Conservation (phyloP, 2,329 filamentous ascomycete species). For the Nemania sp. region DNA sequence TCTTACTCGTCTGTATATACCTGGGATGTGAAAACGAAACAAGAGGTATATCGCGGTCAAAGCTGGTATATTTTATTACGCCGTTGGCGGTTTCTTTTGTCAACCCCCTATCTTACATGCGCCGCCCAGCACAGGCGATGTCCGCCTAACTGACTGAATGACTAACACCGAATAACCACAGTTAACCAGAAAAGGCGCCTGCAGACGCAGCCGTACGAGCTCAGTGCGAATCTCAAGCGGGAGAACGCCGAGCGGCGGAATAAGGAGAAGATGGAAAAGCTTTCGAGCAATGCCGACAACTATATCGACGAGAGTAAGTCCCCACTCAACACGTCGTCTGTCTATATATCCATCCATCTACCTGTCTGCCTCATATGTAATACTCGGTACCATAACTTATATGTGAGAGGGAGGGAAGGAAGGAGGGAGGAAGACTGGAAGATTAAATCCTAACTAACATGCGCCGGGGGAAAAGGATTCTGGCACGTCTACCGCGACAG, state of each 20-base stretch:
- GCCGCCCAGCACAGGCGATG: no score
- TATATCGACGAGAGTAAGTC: constrained; percentile 19
- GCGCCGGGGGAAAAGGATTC: background rate
- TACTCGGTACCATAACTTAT: no score
- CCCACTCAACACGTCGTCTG: background rate
- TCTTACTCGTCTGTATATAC: no score
- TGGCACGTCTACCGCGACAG: constrained; percentile 65
- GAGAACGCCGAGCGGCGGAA: constrained; percentile 42
- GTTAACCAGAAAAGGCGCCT: constrained; percentile 36
- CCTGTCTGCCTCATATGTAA: no score
- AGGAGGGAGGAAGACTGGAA: background rate
- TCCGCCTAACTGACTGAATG: no score
- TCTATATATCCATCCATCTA: no score
- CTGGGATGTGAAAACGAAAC: no score
- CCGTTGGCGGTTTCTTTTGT: no score
- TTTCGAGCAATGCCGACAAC: background rate
- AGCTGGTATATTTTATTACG: no score
- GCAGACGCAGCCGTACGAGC: constrained; percentile 49
- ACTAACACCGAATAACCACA: background rate
- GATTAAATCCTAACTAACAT: constrained; percentile 1
- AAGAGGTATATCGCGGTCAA: no score
- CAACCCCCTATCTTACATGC: no score
- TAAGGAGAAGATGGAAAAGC: background rate
- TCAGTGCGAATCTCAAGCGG: constrained; percentile 35
- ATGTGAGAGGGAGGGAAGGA: background rate